Evolutionary conservation across 192 early-diverging fungal species (phyloP).

Genomic region (Backusella psychrophila): DNA sequence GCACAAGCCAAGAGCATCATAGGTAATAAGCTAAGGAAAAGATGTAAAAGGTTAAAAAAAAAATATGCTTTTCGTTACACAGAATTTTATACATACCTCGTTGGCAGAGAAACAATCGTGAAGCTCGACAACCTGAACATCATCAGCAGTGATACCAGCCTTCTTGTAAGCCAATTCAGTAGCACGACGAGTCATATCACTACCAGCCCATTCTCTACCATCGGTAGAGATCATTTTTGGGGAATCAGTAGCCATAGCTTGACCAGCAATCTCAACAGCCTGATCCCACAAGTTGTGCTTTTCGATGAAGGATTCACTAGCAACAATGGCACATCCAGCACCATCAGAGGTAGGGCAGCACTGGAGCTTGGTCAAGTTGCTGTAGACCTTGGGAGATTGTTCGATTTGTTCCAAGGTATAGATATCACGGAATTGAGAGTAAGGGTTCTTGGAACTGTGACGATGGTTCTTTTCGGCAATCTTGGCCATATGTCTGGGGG

Average conservation of each 20-base stretch:
- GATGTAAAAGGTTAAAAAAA: not conserved
- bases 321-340: conserved; percentile 59
- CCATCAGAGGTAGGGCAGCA: conserved; percentile 78
- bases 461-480: conserved; percentile 76
- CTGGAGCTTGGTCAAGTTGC: conserved; percentile 67
- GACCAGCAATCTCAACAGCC: conserved; percentile 67
- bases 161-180: conserved; percentile 47
- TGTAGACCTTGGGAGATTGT: conserved; percentile 58
- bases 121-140: conserved; percentile 68
- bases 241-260: conserved; percentile 75
- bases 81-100: conserved; percentile 40
- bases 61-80: conserved; percentile 30
- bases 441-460: conserved; percentile 66
- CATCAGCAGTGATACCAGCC: conserved; percentile 57
- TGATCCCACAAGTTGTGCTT: conserved; percentile 59
- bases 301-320: conserved; percentile 61
- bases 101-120: conserved; percentile 80
- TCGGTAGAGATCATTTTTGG: conserved; percentile 46
- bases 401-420: conserved; percentile 63
- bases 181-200: conserved; percentile 69
- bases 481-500: conserved; percentile 54
- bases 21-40: conserved; percentile 46
- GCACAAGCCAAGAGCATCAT: conserved; percentile 69
- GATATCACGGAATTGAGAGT: conserved; percentile 65
- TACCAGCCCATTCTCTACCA: conserved; percentile 58